phyloP scores from a whole-genome alignment of 2,329 filamentous ascomycete genomes.

The Grosmannia serpens region DNA sequence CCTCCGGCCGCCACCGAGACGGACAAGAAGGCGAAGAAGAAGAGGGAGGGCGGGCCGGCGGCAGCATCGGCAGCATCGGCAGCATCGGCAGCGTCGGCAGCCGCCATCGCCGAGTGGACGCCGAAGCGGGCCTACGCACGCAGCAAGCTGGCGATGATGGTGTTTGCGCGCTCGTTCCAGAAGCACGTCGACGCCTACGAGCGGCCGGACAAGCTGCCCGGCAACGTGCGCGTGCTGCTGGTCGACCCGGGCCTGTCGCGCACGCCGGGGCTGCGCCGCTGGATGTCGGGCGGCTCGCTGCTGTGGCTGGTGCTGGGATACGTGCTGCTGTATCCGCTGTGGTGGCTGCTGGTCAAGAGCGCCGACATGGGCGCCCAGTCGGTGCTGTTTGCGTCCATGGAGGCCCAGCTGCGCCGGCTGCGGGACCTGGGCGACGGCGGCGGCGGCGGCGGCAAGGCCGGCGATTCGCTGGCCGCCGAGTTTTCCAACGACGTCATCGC shows the following conservation, averaged over 20 bases:
- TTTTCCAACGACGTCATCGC: conserved; percentile 25
- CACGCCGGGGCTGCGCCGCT: conserved; percentile 78
- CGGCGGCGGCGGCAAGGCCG: neutral
- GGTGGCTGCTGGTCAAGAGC: conserved; percentile 84
- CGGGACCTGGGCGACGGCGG: conserved; percentile 17
- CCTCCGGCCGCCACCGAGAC: neutral
- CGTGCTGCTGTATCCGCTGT: conserved; percentile 63
- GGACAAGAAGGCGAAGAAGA: neutral
- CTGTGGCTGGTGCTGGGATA: conserved; percentile 67
- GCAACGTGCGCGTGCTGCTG: conserved; percentile 72
- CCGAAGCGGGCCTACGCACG: conserved; percentile 48
- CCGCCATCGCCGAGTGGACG: conserved; percentile 37
- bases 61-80: conserved; percentile 7
- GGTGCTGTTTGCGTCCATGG: conserved; percentile 77
- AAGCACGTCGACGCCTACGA: conserved; percentile 80
- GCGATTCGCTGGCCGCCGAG: conserved; percentile 30
- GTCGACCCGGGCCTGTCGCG: conserved; percentile 78
- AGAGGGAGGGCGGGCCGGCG: no score
- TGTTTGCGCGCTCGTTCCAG: conserved; percentile 83
- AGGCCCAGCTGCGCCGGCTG: conserved; percentile 50
- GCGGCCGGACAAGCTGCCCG: conserved; percentile 70
- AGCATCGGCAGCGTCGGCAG: neutral
- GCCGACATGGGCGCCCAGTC: conserved; percentile 75
- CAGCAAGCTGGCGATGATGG: conserved; percentile 70
- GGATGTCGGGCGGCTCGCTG: conserved; percentile 75